phyloP scores from a whole-genome alignment of 345 rosid species.

The Noccaea caerulescens region DNA sequence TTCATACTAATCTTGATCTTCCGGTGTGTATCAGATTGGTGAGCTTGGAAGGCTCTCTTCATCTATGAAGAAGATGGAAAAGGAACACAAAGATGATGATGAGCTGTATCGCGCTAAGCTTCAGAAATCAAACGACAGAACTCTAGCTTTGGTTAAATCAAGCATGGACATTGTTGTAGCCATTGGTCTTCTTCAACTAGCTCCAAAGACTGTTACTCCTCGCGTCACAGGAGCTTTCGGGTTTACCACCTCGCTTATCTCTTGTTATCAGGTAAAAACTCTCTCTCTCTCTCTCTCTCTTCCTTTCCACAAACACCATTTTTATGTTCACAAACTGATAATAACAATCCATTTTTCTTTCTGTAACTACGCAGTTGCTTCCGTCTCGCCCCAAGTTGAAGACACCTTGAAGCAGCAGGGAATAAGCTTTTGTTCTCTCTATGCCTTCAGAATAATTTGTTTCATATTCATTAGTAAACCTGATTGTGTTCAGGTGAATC shows the following conservation, averaged over 20 bases:
- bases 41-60: slow-evolving; percentile 87
- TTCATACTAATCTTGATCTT: slow-evolving; percentile 1
- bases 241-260: slow-evolving; percentile 77
- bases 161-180: slow-evolving; percentile 89
- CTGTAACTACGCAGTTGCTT: slow-evolving; percentile 35
- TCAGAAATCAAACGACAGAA: slow-evolving; percentile 79
- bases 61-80: slow-evolving; percentile 78
- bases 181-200: slow-evolving; percentile 82
- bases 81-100: slow-evolving; percentile 70
- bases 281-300: background rate
- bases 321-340: background rate
- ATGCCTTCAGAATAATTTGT: slow-evolving; percentile 33
- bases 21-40: slow-evolving; percentile 57
- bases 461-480: slow-evolving; percentile 33
- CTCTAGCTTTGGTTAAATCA: slow-evolving; percentile 79
- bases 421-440: slow-evolving; percentile 31
- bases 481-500: slow-evolving; percentile 25
- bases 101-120: slow-evolving; percentile 77
- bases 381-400: slow-evolving; percentile 39
- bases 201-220: slow-evolving; percentile 82
- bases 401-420: slow-evolving; percentile 38
- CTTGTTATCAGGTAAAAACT: slow-evolving; percentile 86
- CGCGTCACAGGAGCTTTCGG: slow-evolving; percentile 94
- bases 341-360: background rate
- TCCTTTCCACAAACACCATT: slow-evolving; percentile 1